Percentiles rank a stretch among this genome's conserved stretches.
Conservation (phyloP, 352 stramenopile species). For the Thalassiosira livingstoniorum region DNA sequence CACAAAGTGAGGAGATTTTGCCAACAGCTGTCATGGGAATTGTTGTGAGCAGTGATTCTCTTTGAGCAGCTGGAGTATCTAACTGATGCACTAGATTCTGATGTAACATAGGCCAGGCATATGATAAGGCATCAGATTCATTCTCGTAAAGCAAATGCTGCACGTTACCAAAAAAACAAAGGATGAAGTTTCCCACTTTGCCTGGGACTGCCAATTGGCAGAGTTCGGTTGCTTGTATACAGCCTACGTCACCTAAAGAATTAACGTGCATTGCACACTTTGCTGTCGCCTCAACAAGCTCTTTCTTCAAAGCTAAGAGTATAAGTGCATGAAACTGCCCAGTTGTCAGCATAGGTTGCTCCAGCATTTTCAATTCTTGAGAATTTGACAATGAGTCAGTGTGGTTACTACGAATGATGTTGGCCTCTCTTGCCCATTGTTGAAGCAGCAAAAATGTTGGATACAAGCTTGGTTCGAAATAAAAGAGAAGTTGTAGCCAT, state of each 20-base stretch:
- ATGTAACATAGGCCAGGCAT: no score
- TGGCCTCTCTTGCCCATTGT: neutral
- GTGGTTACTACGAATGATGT: neutral
- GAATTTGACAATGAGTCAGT: neutral
- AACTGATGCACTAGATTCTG: no score
- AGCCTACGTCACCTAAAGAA: neutral
- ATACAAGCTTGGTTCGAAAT: neutral
- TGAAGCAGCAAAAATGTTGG: slow-evolving; percentile 8
- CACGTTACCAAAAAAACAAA: neutral
- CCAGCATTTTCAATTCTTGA: neutral
- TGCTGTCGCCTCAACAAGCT: neutral
- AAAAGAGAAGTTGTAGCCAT: neutral
- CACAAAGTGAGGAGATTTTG: neutral
- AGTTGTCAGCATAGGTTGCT: neutral
- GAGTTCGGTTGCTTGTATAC: neutral
- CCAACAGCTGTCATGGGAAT: neutral
- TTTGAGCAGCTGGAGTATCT: neutral
- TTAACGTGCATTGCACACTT: neutral
- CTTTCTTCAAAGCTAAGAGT: neutral
- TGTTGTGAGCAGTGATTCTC: neutral
- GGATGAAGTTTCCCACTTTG: neutral
- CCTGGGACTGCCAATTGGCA: neutral
- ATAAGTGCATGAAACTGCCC: slow-evolving; percentile 1
- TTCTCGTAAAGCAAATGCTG: no score
- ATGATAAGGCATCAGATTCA: no score